A percentile compares a stretch with the other conserved stretches of the same genome.
Evolutionary conservation across 1,139 yeast genomes (phyloP).

Genomic region (Suhomyces wounanorum): DNA sequence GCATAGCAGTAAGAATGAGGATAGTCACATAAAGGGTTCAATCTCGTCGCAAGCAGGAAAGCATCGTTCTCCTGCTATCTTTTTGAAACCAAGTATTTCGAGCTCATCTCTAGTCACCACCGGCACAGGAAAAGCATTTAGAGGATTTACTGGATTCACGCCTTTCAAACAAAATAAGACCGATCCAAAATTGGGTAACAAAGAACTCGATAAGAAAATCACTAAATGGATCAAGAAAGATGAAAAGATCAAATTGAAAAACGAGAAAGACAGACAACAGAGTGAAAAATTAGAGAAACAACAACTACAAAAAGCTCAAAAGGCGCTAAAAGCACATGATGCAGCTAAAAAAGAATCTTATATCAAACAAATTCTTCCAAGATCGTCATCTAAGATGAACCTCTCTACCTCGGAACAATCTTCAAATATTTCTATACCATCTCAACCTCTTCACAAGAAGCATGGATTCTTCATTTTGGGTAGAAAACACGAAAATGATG

Average conservation of each 20-base stretch:
- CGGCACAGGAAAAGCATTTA: conserved; percentile 19
- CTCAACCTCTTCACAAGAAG: conserved; percentile 18
- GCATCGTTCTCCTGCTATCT: neutral
- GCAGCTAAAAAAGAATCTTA: neutral
- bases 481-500: conserved; percentile 18
- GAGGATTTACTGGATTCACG: conserved; percentile 29
- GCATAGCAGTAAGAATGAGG: conserved; percentile 2
- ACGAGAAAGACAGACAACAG: conserved; percentile 21
- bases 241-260: conserved; percentile 28
- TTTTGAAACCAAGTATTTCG: conserved; percentile 11
- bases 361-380: conserved; percentile 1
- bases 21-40: conserved; percentile 4
- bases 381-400: conserved; percentile 14
- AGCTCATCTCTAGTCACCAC: conserved; percentile 11
- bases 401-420: conserved; percentile 16
- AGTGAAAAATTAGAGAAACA: conserved; percentile 22
- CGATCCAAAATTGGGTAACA: conserved; percentile 25
- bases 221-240: conserved; percentile 33
- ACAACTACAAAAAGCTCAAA: conserved; percentile 13
- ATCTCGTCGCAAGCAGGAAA: conserved; percentile 1
- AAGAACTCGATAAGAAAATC: conserved; percentile 35
- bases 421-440: conserved; percentile 7
- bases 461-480: conserved; percentile 29
- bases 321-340: conserved; percentile 3
- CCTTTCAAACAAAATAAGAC: conserved; percentile 32